Evolutionary conservation across 257 asterid genomes (phyloP).

Genomic region (Solanum tarapatanum): DNA sequence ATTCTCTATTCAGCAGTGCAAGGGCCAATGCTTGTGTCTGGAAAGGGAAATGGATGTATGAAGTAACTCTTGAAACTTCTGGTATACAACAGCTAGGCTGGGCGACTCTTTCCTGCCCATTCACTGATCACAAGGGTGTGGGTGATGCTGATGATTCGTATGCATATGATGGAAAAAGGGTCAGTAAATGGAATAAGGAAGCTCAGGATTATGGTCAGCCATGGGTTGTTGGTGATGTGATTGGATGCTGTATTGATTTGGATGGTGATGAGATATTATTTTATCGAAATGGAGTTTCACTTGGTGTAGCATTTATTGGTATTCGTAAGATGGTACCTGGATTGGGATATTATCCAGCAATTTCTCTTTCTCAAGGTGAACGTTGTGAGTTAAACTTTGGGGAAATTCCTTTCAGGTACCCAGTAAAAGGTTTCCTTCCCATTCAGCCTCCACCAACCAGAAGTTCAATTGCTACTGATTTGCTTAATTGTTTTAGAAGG

Average conservation of each 20-base stretch:
- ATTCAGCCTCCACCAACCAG: conserved; percentile 62
- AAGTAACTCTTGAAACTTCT: conserved; percentile 84
- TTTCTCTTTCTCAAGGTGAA: conserved; percentile 95
- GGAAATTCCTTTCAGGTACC: conserved; percentile 67
- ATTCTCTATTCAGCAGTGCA: conserved; percentile 74
- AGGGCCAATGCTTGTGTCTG: conserved; percentile 87
- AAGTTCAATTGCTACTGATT: conserved; percentile 29
- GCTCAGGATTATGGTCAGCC: conserved; percentile 76
- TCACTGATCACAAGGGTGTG: conserved; percentile 80
- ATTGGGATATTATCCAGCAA: conserved; percentile 89
- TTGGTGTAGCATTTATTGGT: conserved; percentile 83
- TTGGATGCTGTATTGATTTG: conserved; percentile 90
- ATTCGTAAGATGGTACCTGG: conserved; percentile 94
- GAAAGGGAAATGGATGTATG: conserved; percentile 99
- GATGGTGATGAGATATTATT: conserved; percentile 65
- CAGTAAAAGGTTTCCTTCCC: conserved; percentile 68
- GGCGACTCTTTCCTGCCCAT: conserved; percentile 84
- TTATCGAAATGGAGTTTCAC: conserved; percentile 77
- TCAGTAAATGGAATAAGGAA: conserved; percentile 79
- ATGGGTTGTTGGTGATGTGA: conserved; percentile 94
- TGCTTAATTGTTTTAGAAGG: conserved; percentile 65
- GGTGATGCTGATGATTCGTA: conserved; percentile 94
- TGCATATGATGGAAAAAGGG: conserved; percentile 92
- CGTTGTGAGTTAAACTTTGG: conserved; percentile 91
- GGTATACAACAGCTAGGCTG: conserved; percentile 96